phyloP scores from a whole-genome alignment of 805 yeast species.

The Sporopachydermia quercuum region DNA sequence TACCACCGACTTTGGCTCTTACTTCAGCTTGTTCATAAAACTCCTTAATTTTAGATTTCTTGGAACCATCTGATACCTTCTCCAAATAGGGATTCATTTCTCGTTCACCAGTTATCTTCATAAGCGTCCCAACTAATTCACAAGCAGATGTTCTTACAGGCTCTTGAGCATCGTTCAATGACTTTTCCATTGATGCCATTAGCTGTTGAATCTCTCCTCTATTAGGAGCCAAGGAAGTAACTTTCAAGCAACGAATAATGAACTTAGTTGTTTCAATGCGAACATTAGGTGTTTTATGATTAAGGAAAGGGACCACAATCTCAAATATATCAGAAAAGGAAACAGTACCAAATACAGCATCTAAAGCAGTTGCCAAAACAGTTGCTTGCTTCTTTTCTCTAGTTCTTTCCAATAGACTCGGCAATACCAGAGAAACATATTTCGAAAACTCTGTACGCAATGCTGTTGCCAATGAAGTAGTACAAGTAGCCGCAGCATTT shows the following conservation, averaged over 20 bases:
- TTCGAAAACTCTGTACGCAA: slow-evolving; percentile 39
- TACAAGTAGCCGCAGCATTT: slow-evolving; percentile 55
- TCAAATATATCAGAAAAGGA: slow-evolving; percentile 43
- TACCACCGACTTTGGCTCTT: slow-evolving; percentile 22
- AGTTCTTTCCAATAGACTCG: slow-evolving; percentile 61
- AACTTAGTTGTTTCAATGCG: slow-evolving; percentile 56
- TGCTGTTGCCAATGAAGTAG: slow-evolving; percentile 50
- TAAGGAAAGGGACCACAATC: slow-evolving; percentile 41
- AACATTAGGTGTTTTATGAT: slow-evolving; percentile 73
- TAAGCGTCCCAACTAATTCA: slow-evolving; percentile 62
- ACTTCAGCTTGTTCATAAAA: slow-evolving; percentile 42
- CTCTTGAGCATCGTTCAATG: slow-evolving; percentile 73
- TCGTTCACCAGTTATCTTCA: slow-evolving; percentile 71
- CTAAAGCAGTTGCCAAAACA: slow-evolving; percentile 51
- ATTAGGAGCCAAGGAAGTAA: slow-evolving; percentile 33
- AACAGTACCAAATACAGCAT: slow-evolving; percentile 35
- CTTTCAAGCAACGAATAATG: slow-evolving; percentile 45
- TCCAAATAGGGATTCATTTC: slow-evolving; percentile 45
- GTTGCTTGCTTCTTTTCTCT: slow-evolving; percentile 79
- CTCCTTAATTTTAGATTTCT: slow-evolving; percentile 53
- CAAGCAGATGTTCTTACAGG: slow-evolving; percentile 70
- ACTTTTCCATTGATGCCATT: slow-evolving; percentile 38
- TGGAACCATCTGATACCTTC: slow-evolving; percentile 53
- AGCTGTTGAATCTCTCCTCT: slow-evolving; percentile 40
- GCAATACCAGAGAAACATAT: slow-evolving; percentile 37